These are phyloP conservation scores for Cryphonectria carpinicola DNA, from an alignment of 2,329 filamentous ascomycete genomes.

Conservation along the genomic window DNA sequence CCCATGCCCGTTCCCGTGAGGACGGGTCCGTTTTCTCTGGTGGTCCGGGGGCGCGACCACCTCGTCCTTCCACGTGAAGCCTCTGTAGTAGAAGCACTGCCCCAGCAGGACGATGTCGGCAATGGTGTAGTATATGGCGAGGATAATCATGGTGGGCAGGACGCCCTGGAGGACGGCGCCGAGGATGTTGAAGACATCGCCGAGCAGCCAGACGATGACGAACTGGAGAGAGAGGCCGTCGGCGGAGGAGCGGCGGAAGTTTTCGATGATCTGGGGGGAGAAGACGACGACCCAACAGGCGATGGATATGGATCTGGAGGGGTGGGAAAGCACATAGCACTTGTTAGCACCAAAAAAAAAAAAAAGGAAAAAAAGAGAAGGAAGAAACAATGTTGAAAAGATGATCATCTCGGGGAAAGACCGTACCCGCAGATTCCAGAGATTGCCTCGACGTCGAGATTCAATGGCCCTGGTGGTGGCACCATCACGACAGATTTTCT, in stretches of 20 bases:
- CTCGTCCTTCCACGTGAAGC: constrained; percentile 70
- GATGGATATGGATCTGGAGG: constrained; percentile 82
- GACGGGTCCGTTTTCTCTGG: constrained; percentile 39
- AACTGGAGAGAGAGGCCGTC: constrained; percentile 91
- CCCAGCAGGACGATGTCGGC: constrained; percentile 85
- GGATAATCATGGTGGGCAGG: constrained; percentile 90
- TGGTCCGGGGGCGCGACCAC: constrained; percentile 48
- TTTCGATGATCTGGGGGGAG: constrained; percentile 94
- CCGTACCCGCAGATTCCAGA: constrained; percentile 83
- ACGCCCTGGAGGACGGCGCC: constrained; percentile 92
- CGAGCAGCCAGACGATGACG: constrained; percentile 87
- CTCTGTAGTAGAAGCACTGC: constrained; percentile 96
- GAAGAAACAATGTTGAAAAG: constrained; percentile 9
- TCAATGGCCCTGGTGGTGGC: constrained; percentile 59
- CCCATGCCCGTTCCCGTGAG: constrained; percentile 4
- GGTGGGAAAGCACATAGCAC: not conserved
- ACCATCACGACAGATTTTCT: constrained; percentile 45
- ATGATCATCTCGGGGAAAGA: constrained; percentile 10
- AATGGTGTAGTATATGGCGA: constrained; percentile 93
- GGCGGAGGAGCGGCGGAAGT: constrained; percentile 82
- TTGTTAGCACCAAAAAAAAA: not conserved
- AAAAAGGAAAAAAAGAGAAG: too few relatives aligned
- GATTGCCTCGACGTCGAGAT: constrained; percentile 85
- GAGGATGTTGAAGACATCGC: constrained; percentile 95
- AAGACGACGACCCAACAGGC: constrained; percentile 98